Percentiles rank a stretch among this genome's conserved stretches.
Evolutionary conservation across 2,329 filamentous ascomycete species (phyloP).

Genomic region (Ceratocystiopsis minuta): DNA sequence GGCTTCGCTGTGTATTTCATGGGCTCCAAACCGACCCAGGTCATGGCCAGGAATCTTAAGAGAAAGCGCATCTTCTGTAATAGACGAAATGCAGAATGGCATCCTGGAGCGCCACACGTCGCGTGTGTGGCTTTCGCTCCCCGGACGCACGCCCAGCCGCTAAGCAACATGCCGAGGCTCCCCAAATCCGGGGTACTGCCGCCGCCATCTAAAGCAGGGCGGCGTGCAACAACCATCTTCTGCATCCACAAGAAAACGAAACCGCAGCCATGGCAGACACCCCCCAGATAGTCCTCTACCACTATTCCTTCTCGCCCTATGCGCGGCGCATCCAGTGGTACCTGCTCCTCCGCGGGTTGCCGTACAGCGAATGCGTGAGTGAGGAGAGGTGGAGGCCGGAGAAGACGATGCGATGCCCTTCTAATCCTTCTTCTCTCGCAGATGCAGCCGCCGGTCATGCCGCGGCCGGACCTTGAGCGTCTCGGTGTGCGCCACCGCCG

Average conservation of each 20-base stretch:
- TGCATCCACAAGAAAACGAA: not conserved
- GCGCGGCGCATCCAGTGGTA: slow-evolving; percentile 49
- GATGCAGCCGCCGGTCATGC: slow-evolving; percentile 48
- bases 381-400: not conserved
- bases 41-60: too few species aligned
- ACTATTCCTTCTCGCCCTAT: slow-evolving; percentile 48
- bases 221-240: not conserved
- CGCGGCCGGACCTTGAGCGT: slow-evolving; percentile 42
- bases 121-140: too few species aligned
- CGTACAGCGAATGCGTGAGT: slow-evolving; percentile 49
- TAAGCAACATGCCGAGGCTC: too few species aligned
- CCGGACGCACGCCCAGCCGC: too few species aligned
- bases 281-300: slow-evolving; percentile 39
- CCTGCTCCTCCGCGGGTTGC: slow-evolving; percentile 44
- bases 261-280: slow-evolving; percentile 3
- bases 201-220: not conserved
- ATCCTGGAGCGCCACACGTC: too few species aligned
- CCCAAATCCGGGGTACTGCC: too few species aligned
- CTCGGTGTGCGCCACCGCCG: slow-evolving; percentile 50
- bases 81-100: too few species aligned
- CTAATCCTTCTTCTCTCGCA: slow-evolving; percentile 15
- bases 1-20: too few species aligned
- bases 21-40: too few species aligned
- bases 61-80: too few species aligned
- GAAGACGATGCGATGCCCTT: too few species aligned